Percentiles rank a stretch among this genome's conserved stretches.
Evolutionary conservation across 257 asterid species (phyloP).

Genomic region (Forsythia suspensa): DNA sequence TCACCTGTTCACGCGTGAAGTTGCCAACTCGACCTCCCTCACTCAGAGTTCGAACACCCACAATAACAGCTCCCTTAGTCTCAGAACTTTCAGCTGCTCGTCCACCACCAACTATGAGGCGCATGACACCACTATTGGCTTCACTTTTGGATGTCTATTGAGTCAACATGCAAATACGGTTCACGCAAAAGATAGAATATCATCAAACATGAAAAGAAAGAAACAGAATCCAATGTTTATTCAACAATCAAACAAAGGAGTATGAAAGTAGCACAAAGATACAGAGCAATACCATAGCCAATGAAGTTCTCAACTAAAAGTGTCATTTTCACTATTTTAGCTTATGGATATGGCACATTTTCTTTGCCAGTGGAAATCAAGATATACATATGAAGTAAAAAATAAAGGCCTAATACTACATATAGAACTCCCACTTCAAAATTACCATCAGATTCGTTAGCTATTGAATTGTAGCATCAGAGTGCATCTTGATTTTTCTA

Average conservation of each 20-base stretch:
- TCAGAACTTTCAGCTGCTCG: conserved; percentile 89
- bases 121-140: conserved; percentile 98
- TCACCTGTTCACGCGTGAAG: conserved; percentile 97
- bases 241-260: conserved; percentile 19
- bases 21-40: conserved; percentile 99
- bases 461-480: not conserved
- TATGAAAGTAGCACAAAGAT: conserved; percentile 12
- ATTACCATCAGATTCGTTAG: not conserved
- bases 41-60: conserved; percentile 96
- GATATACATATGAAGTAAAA: conserved; percentile 3
- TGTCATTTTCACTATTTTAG: not conserved
- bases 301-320: not conserved
- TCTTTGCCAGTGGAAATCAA: not conserved
- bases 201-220: not conserved
- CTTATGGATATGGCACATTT: not conserved
- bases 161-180: conserved; percentile 18
- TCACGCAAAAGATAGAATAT: conserved; percentile 14
- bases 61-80: conserved; percentile 87
- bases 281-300: conserved; percentile 20
- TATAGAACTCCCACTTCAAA: conserved; percentile 5
- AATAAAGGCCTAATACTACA: not conserved
- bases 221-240: not conserved
- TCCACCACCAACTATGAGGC: conserved; percentile 99
- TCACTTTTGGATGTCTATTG: conserved; percentile 76
- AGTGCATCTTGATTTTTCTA: conserved; percentile 1